phyloP scores from a whole-genome alignment of 495 filamentous ascomycete genomes.

The Mytilinidion resinicola region DNA sequence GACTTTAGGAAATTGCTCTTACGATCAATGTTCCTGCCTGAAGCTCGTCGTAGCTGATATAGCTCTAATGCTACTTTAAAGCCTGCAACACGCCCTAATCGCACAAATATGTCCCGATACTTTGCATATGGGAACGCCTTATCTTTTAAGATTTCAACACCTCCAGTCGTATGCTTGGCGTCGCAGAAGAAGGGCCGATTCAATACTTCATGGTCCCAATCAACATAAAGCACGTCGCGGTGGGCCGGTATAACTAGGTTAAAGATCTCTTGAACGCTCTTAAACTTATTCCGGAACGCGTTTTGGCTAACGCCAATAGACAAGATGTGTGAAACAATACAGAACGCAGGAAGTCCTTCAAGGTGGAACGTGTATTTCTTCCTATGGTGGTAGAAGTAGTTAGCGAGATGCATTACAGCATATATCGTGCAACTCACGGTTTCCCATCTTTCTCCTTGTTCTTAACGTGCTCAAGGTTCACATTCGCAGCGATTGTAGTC shows the following conservation, averaged over 20 bases:
- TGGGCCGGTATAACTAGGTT: slow-evolving; percentile 12
- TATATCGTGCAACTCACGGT: slow-evolving; percentile 3
- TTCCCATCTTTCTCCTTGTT: slow-evolving; percentile 7
- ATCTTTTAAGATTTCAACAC: slow-evolving; percentile 9
- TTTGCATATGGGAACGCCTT: slow-evolving; percentile 16
- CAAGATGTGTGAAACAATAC: slow-evolving; percentile 9
- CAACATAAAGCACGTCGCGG: slow-evolving; percentile 6
- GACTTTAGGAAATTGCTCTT: slow-evolving; percentile 6
- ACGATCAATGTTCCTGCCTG: slow-evolving; percentile 20
- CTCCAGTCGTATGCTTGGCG: slow-evolving; percentile 3
- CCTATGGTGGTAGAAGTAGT: slow-evolving; percentile 6
- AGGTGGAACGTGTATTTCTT: slow-evolving; percentile 22
- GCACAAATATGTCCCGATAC: slow-evolving; percentile 14
- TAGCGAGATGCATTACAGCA: background rate
- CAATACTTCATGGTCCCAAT: slow-evolving; percentile 16
- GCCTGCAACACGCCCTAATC: slow-evolving; percentile 6
- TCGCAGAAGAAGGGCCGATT: slow-evolving; percentile 16
- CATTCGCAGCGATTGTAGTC: slow-evolving; percentile 8
- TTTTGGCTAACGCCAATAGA: slow-evolving; percentile 3
- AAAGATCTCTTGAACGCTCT: slow-evolving; percentile 15
- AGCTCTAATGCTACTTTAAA: slow-evolving; percentile 13
- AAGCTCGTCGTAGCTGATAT: slow-evolving; percentile 19
- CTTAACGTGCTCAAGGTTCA: slow-evolving; percentile 16
- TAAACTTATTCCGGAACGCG: slow-evolving; percentile 14
- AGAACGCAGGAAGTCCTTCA: slow-evolving; percentile 15